Evolutionary conservation across 352 stramenopile genomes (phyloP).

Genomic region (Phytophthora quininea): DNA sequence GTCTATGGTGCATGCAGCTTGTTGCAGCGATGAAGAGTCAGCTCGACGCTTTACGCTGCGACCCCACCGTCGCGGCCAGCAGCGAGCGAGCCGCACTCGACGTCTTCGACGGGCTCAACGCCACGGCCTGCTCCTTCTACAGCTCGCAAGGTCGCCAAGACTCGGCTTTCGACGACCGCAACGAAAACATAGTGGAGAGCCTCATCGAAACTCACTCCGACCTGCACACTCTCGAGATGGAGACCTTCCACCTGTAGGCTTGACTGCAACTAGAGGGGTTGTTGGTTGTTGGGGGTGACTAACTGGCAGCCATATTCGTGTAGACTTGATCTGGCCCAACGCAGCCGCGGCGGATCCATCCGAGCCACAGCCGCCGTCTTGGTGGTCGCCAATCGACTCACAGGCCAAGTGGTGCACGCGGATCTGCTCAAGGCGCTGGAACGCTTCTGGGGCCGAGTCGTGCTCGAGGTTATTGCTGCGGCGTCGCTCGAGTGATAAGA

Average conservation of each 20-base stretch:
- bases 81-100: slow-evolving; percentile 20
- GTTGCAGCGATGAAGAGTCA: slow-evolving; percentile 31
- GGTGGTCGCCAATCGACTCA: slow-evolving; percentile 52
- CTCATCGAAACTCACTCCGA: slow-evolving; percentile 37
- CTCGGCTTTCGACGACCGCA: slow-evolving; percentile 65
- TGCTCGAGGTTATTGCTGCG: slow-evolving; percentile 38
- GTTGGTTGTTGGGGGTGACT: not conserved
- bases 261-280: no score
- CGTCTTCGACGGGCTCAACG: slow-evolving; percentile 61
- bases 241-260: slow-evolving; percentile 71
- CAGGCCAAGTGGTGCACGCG: slow-evolving; percentile 41
- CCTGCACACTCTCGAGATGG: slow-evolving; percentile 70
- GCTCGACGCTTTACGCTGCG: slow-evolving; percentile 22
- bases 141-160: slow-evolving; percentile 50
- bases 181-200: slow-evolving; percentile 48
- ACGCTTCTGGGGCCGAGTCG: slow-evolving; percentile 38
- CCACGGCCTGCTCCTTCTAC: slow-evolving; percentile 73
- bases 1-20: slow-evolving; percentile 33
- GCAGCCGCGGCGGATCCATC: slow-evolving; percentile 45
- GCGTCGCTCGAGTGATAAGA: slow-evolving; percentile 25
- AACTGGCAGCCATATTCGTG: not conserved
- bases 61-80: slow-evolving; percentile 20
- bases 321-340: slow-evolving; percentile 55
- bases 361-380: slow-evolving; percentile 42
- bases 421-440: slow-evolving; percentile 41